Conservation (phyloP, 2,329 filamentous ascomycete species). For the Metarhizium album region DNA sequence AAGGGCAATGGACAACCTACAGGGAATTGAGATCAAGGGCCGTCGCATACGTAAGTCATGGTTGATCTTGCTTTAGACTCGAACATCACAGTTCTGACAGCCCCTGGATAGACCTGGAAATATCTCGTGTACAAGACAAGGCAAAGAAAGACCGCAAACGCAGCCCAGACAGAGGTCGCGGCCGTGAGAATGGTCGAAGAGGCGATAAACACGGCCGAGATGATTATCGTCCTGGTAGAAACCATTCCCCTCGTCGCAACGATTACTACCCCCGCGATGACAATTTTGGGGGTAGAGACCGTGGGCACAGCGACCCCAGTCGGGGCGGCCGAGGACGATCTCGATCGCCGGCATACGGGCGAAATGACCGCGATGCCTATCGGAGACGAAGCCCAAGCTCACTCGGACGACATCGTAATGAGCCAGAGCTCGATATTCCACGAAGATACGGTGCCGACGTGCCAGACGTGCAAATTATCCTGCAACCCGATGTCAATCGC, state of each 20-base stretch:
- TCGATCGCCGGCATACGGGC: conserved; percentile 47
- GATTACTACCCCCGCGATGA: conserved; percentile 51
- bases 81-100: conserved; percentile 14
- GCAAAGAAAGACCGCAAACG: conserved; percentile 46
- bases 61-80: background rate
- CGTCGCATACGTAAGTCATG: conserved; percentile 85
- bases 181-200: conserved; percentile 31
- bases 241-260: conserved; percentile 45
- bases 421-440: conserved; percentile 58
- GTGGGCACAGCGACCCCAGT: conserved; percentile 29
- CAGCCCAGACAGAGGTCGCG: conserved; percentile 50
- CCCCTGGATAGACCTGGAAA: conserved; percentile 59
- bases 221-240: conserved; percentile 54
- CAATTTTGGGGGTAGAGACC: conserved; percentile 37
- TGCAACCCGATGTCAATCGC: conserved; percentile 65
- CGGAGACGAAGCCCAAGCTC: conserved; percentile 64
- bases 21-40: conserved; percentile 74
- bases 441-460: conserved; percentile 63
- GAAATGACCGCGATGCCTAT: conserved; percentile 40
- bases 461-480: conserved; percentile 80
- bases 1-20: conserved; percentile 63
- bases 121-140: conserved; percentile 79
- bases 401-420: conserved; percentile 34
- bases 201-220: conserved; percentile 43
- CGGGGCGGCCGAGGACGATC: conserved; percentile 50